Evolutionary conservation across 306 rosid species (phyloP).

Genomic region (Parietaria judaica): DNA sequence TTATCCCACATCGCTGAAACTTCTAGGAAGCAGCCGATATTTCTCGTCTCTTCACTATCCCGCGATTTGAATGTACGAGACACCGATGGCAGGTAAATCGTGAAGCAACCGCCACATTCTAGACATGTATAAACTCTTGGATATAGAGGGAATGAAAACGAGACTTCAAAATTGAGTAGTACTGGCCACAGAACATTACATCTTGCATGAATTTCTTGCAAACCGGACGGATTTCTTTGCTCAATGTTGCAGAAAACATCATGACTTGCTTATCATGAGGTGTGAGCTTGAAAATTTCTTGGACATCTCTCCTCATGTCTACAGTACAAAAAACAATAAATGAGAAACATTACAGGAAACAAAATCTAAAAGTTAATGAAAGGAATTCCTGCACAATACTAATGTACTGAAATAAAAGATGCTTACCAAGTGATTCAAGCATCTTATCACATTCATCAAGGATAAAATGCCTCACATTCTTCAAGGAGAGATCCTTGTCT

Average conservation of each 20-base stretch:
- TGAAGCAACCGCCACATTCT: slow-evolving; percentile 31
- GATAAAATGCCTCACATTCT: slow-evolving; percentile 92
- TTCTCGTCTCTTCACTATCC: slow-evolving; percentile 2
- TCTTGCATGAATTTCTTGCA: slow-evolving; percentile 99
- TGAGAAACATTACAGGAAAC: not conserved
- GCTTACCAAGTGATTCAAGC: slow-evolving; percentile 94
- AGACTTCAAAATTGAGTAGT: slow-evolving; percentile 77
- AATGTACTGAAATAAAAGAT: not conserved
- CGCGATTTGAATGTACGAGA: slow-evolving; percentile 18
- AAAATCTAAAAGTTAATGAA: not conserved
- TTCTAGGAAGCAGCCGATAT: slow-evolving; percentile 16
- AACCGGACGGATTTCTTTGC: slow-evolving; percentile 99
- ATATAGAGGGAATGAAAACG: slow-evolving; percentile 54
- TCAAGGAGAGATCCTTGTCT: slow-evolving; percentile 83
- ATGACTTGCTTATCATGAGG: slow-evolving; percentile 99
- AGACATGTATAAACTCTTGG: slow-evolving; percentile 35
- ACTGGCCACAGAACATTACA: slow-evolving; percentile 93
- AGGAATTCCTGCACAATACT: not conserved
- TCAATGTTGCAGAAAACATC: slow-evolving; percentile 99
- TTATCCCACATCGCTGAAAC: slow-evolving; percentile 17
- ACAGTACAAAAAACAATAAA: slow-evolving; percentile 25
- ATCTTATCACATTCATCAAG: slow-evolving; percentile 97
- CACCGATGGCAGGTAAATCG: slow-evolving; percentile 20
- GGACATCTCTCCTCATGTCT: slow-evolving; percentile 99
- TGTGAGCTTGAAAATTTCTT: slow-evolving; percentile 95